A percentile compares a stretch with the other conserved stretches of the same genome.
Evolutionary conservation across 495 filamentous ascomycete species (phyloP).

Genomic region (Parathielavia appendiculata): DNA sequence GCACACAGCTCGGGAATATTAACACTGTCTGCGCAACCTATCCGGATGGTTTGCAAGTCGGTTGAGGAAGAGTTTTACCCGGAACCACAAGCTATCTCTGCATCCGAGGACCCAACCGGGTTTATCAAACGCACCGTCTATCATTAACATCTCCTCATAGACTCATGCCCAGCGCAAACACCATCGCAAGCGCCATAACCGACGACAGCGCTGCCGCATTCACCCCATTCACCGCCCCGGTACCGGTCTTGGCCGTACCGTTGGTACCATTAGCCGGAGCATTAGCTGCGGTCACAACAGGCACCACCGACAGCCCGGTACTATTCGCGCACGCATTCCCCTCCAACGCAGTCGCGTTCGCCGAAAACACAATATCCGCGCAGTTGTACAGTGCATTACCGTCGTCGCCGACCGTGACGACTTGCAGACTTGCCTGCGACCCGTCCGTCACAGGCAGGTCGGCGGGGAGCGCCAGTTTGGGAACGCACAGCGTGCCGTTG

Average conservation of each 20-base stretch:
- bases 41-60: not conserved
- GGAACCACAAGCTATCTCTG: not conserved
- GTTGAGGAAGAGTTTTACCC: too few species aligned
- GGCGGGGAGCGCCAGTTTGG: constrained; percentile 41
- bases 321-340: constrained; percentile 47
- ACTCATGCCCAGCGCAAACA: constrained; percentile 39
- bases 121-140: too few species aligned
- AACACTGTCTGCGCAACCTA: not conserved
- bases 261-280: constrained; percentile 10
- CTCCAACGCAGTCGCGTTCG: constrained; percentile 36
- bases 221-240: constrained; percentile 16
- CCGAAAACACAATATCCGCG: constrained; percentile 56
- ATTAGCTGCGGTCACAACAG: constrained; percentile 2
- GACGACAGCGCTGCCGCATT: constrained; percentile 42
- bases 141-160: constrained; percentile 16
- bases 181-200: constrained; percentile 50
- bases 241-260: constrained; percentile 7
- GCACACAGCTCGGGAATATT: not conserved
- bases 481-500: constrained; percentile 56
- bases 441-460: constrained; percentile 46
- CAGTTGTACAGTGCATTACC: constrained; percentile 60
- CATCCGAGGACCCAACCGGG: not conserved
- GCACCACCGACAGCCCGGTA: constrained; percentile 30
- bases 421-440: constrained; percentile 48
- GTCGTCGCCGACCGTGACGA: constrained; percentile 47